Base-by-base conservation (phyloP, 2,329 filamentous ascomycete species). In the Daldinia sp. region DNA sequence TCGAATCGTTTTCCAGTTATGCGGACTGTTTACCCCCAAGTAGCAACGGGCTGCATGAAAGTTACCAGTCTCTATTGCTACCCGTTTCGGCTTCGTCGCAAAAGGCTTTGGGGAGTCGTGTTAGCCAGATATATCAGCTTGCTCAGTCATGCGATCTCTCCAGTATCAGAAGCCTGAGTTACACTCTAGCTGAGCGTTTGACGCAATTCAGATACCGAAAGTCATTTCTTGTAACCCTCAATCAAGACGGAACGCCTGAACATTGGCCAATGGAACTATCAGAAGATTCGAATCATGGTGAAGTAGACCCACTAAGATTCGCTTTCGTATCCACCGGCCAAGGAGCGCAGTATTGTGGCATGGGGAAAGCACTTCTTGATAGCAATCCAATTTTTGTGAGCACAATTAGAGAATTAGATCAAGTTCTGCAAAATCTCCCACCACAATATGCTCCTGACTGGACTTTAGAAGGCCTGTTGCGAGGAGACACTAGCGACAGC, bases 291-390 rank as follows among this genome's bases (percentile, higher is more conserved):
- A 9, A 13, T 20, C 20, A 7, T 23, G 13, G 30, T 9, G 18
- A 37, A 35, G 33, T 13, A 54, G 50, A 39, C 23, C 30, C 28
- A 9, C 4, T 26, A 7, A n/a, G 35, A 28, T 30, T 71, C 3
- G 69, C 59, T 1, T 73, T 74, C 12, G 30, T 74, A 1, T 74
- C 73, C 26, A 74, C 68, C 0, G 78, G 78, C 9, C 78, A 79
- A 59, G 78, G 77, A 0, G 74, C 78, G 0, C 77, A 79, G 42
- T 79, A 74, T 63, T 28, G 72, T 0, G 46, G 64, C 5, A 80
- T 81, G 79, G 78, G 73, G 3, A 70, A 63, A 15, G 72, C 77
- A 28, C 71, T 79, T 2, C 58, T 79, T 26, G 48, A 54, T 6
- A 28, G 57, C 12, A 69, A 63, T 23, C 26, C 26, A 5, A n/a